Conservation (phyloP, 148 eudicot genomes). For the Rhododendron ovatum region DNA sequence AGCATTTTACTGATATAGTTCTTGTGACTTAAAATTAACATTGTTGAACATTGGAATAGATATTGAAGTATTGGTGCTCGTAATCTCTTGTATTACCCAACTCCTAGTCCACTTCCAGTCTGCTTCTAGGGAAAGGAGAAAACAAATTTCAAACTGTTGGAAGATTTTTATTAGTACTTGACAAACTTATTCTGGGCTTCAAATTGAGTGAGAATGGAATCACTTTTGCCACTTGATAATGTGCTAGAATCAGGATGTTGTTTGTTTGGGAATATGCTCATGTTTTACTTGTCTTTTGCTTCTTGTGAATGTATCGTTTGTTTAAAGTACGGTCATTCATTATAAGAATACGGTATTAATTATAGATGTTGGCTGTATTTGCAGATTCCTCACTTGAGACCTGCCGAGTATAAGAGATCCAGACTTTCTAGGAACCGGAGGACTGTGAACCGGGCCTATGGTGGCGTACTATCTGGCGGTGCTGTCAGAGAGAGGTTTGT, state of each 20-base stretch:
- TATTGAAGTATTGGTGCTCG: neutral
- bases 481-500: conserved; percentile 56
- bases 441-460: conserved; percentile 59
- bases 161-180: neutral
- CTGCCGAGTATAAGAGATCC: conserved; percentile 42
- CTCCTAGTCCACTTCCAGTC: neutral
- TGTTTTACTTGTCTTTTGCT: neutral
- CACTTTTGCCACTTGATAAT: neutral
- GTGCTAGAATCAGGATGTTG: neutral
- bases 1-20: neutral
- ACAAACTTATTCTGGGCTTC: neutral
- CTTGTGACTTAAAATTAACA: neutral
- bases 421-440: conserved; percentile 53
- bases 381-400: conserved; percentile 44
- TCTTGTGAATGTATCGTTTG: neutral
- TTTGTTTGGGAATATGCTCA: neutral
- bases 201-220: neutral
- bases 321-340: neutral
- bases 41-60: neutral
- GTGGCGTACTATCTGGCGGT: conserved; percentile 49
- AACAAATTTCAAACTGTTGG: neutral
- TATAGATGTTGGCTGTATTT: neutral
- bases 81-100: neutral
- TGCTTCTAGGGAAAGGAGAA: neutral
- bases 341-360: neutral